Percentiles rank a stretch among this genome's conserved stretches.
These are phyloP conservation scores for Trypanosoma vivax DNA, from an alignment of 208 protist species.

Conservation along the genomic window DNA sequence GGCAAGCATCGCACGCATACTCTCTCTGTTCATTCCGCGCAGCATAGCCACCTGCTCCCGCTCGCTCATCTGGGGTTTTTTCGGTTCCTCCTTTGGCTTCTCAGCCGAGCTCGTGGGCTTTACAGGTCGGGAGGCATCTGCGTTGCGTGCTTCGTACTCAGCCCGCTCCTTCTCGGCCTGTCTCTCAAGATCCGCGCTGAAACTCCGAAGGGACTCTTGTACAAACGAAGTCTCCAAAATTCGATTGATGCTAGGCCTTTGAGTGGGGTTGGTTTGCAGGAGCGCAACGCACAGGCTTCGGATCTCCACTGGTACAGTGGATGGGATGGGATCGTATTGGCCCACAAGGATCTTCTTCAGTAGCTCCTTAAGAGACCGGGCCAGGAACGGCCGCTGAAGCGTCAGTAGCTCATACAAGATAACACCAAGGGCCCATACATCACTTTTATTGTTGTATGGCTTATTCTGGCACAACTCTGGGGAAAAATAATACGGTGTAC, in stretches of 20 bases:
- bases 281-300: slow-evolving; percentile 69
- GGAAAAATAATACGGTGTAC: slow-evolving; percentile 96
- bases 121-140: slow-evolving; percentile 1
- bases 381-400: slow-evolving; percentile 87
- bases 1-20: slow-evolving; percentile 80
- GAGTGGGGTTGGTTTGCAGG: slow-evolving; percentile 71
- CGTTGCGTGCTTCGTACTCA: slow-evolving; percentile 52
- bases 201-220: slow-evolving; percentile 66
- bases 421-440: slow-evolving; percentile 90
- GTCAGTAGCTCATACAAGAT: slow-evolving; percentile 89
- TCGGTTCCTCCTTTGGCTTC: slow-evolving; percentile 17
- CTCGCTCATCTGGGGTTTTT: slow-evolving; percentile 51
- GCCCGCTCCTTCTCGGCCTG: slow-evolving; percentile 80
- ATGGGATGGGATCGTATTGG: slow-evolving; percentile 81
- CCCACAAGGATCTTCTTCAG: slow-evolving; percentile 88
- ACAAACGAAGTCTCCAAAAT: slow-evolving; percentile 84
- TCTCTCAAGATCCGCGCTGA: slow-evolving; percentile 75
- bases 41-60: slow-evolving; percentile 87
- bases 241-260: slow-evolving; percentile 85
- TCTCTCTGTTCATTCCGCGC: slow-evolving; percentile 80
- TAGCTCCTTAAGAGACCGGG: slow-evolving; percentile 83
- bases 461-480: slow-evolving; percentile 93
- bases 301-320: slow-evolving; percentile 70
- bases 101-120: slow-evolving; percentile 12
- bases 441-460: slow-evolving; percentile 92